phyloP scores from a whole-genome alignment of 768 basidiomycete species.

The Psilocybe cubensis region DNA sequence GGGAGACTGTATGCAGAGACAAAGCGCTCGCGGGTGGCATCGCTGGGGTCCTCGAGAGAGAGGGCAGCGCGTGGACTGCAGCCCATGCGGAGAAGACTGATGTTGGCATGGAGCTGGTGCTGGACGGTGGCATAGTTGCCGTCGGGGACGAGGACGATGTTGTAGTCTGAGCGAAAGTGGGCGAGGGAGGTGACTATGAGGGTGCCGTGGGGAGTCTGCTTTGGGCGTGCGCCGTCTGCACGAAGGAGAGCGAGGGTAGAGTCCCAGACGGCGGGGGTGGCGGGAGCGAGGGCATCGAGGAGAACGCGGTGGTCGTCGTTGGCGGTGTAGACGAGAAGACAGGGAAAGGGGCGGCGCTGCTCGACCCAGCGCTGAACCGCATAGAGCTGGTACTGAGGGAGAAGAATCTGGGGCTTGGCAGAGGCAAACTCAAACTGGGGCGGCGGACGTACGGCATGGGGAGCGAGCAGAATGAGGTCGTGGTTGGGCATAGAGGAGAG shows the following conservation, averaged over 20 bases:
- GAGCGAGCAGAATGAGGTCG: constrained; percentile 16
- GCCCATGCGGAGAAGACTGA: constrained; percentile 84
- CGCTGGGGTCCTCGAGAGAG: constrained; percentile 80
- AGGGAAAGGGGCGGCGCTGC: constrained; percentile 58
- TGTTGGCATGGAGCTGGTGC: constrained; percentile 78
- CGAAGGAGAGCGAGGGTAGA: constrained; percentile 55
- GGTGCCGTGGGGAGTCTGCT: constrained; percentile 66
- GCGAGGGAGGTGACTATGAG: constrained; percentile 86
- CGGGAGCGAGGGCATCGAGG: constrained; percentile 28
- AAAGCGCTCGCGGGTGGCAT: constrained; percentile 82
- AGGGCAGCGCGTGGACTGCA: constrained; percentile 78
- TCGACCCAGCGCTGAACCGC: constrained; percentile 89
- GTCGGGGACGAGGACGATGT: constrained; percentile 77
- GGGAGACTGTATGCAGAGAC: constrained; percentile 67
- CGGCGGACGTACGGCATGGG: constrained; percentile 19
- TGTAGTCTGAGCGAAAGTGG: constrained; percentile 87
- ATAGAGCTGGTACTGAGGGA: constrained; percentile 78
- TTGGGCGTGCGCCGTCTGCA: constrained; percentile 75
- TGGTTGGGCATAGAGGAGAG: constrained; percentile 6
- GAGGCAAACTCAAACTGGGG: constrained; percentile 49
- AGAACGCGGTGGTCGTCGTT: constrained; percentile 67
- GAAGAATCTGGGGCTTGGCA: constrained; percentile 38
- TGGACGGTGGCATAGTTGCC: constrained; percentile 67
- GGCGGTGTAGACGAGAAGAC: constrained; percentile 79
- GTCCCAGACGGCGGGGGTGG: constrained; percentile 46